These are phyloP conservation scores for Globisporangium okanoganense DNA, from an alignment of 352 stramenopile species.

Conservation along the genomic window DNA sequence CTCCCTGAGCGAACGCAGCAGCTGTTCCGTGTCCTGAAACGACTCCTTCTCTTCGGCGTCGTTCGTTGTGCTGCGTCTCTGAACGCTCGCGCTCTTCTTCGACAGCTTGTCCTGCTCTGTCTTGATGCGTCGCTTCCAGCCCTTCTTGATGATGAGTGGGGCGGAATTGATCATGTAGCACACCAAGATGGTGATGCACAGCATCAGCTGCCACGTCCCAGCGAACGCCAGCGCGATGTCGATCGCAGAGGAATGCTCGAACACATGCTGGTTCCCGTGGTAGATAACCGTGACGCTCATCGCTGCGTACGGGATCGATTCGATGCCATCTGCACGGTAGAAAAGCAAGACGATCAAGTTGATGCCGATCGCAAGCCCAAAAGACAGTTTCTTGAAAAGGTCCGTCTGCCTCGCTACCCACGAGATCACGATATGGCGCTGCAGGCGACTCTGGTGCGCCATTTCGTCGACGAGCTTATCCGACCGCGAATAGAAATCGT, in stretches of 20 bases:
- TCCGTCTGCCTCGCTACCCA: slow-evolving; percentile 38
- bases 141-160: slow-evolving; percentile 63
- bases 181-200: slow-evolving; percentile 45
- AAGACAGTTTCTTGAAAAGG: slow-evolving; percentile 49
- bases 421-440: slow-evolving; percentile 27
- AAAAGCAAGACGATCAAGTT: slow-evolving; percentile 62
- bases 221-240: slow-evolving; percentile 35
- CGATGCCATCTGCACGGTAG: slow-evolving; percentile 47
- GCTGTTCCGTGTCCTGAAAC: slow-evolving; percentile 60
- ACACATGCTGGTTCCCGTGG: slow-evolving; percentile 5
- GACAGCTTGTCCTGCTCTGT: slow-evolving; percentile 32
- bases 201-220: slow-evolving; percentile 45
- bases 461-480: slow-evolving; percentile 76
- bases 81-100: slow-evolving; percentile 36
- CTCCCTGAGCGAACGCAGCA: slow-evolving; percentile 51
- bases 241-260: slow-evolving; percentile 26
- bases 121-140: slow-evolving; percentile 55
- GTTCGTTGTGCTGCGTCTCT: slow-evolving; percentile 10
- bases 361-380: slow-evolving; percentile 43
- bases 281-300: slow-evolving; percentile 34
- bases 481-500: slow-evolving; percentile 59
- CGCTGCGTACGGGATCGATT: slow-evolving; percentile 47
- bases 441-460: slow-evolving; percentile 54
- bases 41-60: slow-evolving; percentile 44
- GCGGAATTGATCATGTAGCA: slow-evolving; percentile 69